phyloP scores from a whole-genome alignment of 352 stramenopile genomes.

The Phytophthora cryptogea region DNA sequence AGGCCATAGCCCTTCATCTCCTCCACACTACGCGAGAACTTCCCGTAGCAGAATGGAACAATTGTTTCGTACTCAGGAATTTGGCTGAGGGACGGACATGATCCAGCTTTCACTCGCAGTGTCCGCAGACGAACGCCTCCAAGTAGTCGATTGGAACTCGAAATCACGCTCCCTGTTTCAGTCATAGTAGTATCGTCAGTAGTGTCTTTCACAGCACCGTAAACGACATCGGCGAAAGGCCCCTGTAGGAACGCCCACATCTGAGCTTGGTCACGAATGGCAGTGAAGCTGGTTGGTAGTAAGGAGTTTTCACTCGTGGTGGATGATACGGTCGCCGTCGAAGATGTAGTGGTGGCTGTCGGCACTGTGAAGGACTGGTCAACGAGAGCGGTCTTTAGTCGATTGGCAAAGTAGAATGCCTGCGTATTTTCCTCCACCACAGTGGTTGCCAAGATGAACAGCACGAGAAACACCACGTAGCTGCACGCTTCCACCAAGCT shows the following conservation, averaged over 20 bases:
- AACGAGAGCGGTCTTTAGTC: slow-evolving; percentile 49
- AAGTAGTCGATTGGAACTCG: slow-evolving; percentile 55
- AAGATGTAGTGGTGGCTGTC: slow-evolving; percentile 10
- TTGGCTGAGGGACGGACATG: slow-evolving; percentile 49
- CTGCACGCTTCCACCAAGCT: slow-evolving; percentile 52
- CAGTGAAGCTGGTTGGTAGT: slow-evolving; percentile 48
- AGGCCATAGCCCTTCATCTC: slow-evolving; percentile 55
- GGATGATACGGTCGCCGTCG: slow-evolving; percentile 14
- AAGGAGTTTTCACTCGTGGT: slow-evolving; percentile 7
- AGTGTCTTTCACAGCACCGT: slow-evolving; percentile 28
- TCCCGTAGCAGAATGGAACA: slow-evolving; percentile 66
- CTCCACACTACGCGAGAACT: slow-evolving; percentile 40
- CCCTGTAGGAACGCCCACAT: slow-evolving; percentile 70
- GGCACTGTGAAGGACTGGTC: slow-evolving; percentile 52
- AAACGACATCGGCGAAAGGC: slow-evolving; percentile 61
- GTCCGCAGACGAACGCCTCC: slow-evolving; percentile 61
- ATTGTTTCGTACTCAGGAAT: slow-evolving; percentile 69
- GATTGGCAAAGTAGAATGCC: slow-evolving; percentile 71
- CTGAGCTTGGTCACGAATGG: slow-evolving; percentile 62
- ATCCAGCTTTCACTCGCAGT: slow-evolving; percentile 57
- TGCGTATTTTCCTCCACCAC: slow-evolving; percentile 52
- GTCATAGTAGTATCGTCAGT: slow-evolving; percentile 12
- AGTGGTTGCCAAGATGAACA: slow-evolving; percentile 59
- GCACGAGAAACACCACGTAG: slow-evolving; percentile 57
- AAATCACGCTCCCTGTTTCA: slow-evolving; percentile 35